These are phyloP conservation scores for Centella asiatica DNA, from an alignment of 129 eudicot genomes.

Conservation along the genomic window DNA sequence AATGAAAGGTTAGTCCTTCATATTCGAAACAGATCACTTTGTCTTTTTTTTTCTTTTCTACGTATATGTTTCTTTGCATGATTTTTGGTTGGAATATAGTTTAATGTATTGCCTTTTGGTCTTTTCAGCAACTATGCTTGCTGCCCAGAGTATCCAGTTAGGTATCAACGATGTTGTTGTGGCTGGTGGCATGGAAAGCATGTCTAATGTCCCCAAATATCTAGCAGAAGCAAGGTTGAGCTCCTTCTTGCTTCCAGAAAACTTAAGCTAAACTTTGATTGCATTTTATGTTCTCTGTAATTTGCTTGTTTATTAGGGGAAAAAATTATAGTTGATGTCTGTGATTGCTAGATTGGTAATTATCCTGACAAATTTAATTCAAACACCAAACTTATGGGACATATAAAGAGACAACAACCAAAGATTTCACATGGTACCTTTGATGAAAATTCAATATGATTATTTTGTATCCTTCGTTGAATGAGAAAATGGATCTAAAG, in stretches of 20 bases:
- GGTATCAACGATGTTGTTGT: conserved; percentile 88
- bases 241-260: background rate
- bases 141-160: conserved; percentile 93
- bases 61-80: background rate
- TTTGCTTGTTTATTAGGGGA: background rate
- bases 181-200: conserved; percentile 99
- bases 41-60: conserved; percentile 1
- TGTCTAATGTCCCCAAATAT: conserved; percentile 96
- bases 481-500: too few relatives aligned
- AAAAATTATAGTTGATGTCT: too few relatives aligned
- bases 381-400: too few relatives aligned
- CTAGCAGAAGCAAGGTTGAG: conserved; percentile 80
- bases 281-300: background rate
- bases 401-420: too few relatives aligned
- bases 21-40: background rate
- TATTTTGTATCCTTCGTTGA: too few relatives aligned
- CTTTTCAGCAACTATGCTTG: conserved; percentile 87
- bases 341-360: background rate
- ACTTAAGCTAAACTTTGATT: background rate
- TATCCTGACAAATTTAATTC: background rate
- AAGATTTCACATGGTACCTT: too few relatives aligned
- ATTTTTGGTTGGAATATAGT: background rate
- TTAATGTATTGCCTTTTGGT: conserved; percentile 18
- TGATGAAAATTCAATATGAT: too few relatives aligned
- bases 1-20: conserved; percentile 64